Evolutionary conservation across 768 basidiomycete genomes (phyloP).

Genomic region (Ephemerocybe angulata): DNA sequence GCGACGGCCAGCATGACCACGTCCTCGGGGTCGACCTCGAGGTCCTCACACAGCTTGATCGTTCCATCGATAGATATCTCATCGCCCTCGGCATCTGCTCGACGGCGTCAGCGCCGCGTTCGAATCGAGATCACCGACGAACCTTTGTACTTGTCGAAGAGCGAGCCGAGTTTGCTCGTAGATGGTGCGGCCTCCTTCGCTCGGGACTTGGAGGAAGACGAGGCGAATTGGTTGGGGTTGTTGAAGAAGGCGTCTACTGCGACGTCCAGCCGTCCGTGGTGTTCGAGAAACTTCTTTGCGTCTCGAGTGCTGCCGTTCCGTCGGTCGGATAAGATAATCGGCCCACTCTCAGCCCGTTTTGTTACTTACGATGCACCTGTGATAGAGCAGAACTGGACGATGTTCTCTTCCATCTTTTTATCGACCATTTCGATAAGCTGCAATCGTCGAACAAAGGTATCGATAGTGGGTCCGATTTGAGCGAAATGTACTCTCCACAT

Average conservation of each 20-base stretch:
- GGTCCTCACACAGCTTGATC: slow-evolving; percentile 68
- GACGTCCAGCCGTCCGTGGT: slow-evolving; percentile 64
- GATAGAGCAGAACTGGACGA: slow-evolving; percentile 58
- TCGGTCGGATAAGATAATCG: slow-evolving; percentile 20
- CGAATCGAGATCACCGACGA: neutral
- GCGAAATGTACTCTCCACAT: too few species aligned
- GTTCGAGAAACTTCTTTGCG: slow-evolving; percentile 66
- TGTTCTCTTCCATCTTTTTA: slow-evolving; percentile 45
- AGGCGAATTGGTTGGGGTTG: slow-evolving; percentile 39
- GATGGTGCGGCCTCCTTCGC: slow-evolving; percentile 35
- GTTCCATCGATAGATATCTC: slow-evolving; percentile 79
- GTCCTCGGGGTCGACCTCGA: slow-evolving; percentile 71
- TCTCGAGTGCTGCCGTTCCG: slow-evolving; percentile 42
- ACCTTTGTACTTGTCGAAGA: slow-evolving; percentile 76
- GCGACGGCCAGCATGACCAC: slow-evolving; percentile 80
- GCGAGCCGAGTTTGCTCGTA: slow-evolving; percentile 47
- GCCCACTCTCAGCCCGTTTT: slow-evolving; percentile 16
- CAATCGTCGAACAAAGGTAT: too few species aligned
- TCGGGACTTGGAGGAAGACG: slow-evolving; percentile 12
- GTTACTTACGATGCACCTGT: slow-evolving; percentile 68
- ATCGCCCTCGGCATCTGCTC: slow-evolving; percentile 51
- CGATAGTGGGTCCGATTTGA: too few species aligned
- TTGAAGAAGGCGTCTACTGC: slow-evolving; percentile 73
- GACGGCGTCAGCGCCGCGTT: neutral
- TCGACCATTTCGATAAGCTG: slow-evolving; percentile 35